phyloP scores from a whole-genome alignment of 768 basidiomycete species.

The Leucogyrophana mollusca region DNA sequence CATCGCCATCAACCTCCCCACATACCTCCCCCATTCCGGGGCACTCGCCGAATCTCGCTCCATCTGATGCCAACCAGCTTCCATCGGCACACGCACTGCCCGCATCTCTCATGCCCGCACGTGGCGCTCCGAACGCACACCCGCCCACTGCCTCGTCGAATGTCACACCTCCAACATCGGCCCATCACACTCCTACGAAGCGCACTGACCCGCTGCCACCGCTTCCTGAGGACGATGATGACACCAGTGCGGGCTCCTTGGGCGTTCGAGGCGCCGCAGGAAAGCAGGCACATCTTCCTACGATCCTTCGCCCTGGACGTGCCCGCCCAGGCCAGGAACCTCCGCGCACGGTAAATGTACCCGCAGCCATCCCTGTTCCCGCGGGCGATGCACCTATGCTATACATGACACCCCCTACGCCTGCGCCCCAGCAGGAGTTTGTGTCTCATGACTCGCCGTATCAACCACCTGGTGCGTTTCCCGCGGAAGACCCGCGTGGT shows the following conservation, averaged over 20 bases:
- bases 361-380: conserved; percentile 8
- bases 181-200: conserved; percentile 9
- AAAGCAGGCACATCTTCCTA: conserved; percentile 29
- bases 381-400: conserved; percentile 15
- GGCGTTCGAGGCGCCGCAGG: conserved; percentile 17
- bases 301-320: conserved; percentile 42
- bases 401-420: conserved; percentile 3
- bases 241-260: conserved; percentile 17
- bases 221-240: conserved; percentile 29
- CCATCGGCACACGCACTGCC: conserved; percentile 13
- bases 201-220: conserved; percentile 39
- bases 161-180: conserved; percentile 1
- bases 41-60: conserved; percentile 6
- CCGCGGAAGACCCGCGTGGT: too few species aligned
- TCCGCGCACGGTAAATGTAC: conserved; percentile 12
- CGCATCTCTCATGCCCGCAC: conserved; percentile 22
- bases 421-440: not conserved
- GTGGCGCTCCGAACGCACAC: conserved; percentile 3
- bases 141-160: conserved; percentile 5
- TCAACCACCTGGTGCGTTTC: not conserved
- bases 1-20: conserved; percentile 13
- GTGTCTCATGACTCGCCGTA: conserved; percentile 6
- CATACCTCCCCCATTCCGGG: conserved; percentile 12
- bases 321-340: conserved; percentile 17
- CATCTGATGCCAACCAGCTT: conserved; percentile 5